Evolutionary conservation across 1,139 yeast species (phyloP), one percentile per base, ranked within the genome.

Genomic region (Debaryomycetaceae sp.): DNA sequence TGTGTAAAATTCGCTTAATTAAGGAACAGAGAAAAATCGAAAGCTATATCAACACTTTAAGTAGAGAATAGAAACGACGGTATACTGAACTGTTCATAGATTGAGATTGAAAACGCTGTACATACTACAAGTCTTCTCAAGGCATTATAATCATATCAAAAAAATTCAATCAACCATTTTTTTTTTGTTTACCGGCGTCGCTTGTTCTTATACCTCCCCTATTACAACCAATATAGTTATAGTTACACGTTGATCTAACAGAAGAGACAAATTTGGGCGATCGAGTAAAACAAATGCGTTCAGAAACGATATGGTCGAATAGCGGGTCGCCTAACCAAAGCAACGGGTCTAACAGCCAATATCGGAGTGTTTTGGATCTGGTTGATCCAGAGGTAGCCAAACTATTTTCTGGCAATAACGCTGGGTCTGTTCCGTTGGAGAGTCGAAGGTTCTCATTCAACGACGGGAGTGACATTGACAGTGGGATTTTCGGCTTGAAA

Each of bases 341-440:
- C 29, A 49, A 53, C 36, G 43, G 54, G 30, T 40, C 51, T 39
- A 30, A 48, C 55, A 34, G 24, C 30, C 67, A 61, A 37, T 67
- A 62, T 49, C 58, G 59, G 32, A 51, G 66, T 6, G 71, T 63
- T 4, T 56, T 67, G 43, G 70, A 68, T 42, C 65, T 58, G 46
- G 67, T 64, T 16, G 75, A 73, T 48, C 71, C 75, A 7, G 79
- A 76, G 37, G 75, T 76, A 32, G 78, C 75, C 33, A 73, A 75
- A 40, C 50, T 64, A 40, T 57, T 66, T 36, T 48, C 56, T 13
- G 35, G 33, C 17, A 41, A 30, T 14, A 36, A 41, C 13, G 40
- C 41, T 33, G 22, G 36, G 6, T 16, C 17, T 11, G 34, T 35
- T 17, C 30, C 28, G 13, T 24, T 32, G 6, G 36, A 38, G 13